Evolutionary conservation across 169 alveolate species (phyloP), one percentile per base, ranked within the genome.

Genomic region (Besnoitia besnoiti): DNA sequence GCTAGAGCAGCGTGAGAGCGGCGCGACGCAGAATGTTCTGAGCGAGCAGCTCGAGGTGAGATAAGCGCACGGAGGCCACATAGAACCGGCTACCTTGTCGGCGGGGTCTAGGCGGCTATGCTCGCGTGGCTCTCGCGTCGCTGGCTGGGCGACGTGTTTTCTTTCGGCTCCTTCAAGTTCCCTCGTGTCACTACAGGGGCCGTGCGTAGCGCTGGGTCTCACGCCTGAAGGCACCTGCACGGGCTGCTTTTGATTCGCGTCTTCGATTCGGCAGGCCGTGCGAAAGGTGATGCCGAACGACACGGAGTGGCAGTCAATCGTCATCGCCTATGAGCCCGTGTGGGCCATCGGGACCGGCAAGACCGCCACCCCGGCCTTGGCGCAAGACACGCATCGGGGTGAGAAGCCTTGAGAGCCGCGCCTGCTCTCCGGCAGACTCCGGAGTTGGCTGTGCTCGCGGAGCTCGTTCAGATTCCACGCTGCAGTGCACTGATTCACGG

Each of bases 321-420:
- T 98, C 39, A 93, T 99, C 62, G 99, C 99, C 44, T 99, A 99
- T 96, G 99, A 99, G 94, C 99, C 99, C 42, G 98, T 98, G 39
- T 98, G 99, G 99, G 99, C 99, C 51, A 98, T 98, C 75, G 99
- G 99, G 49, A 99, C 99, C 51, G 99, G 99, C 62, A 96, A 95
- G 87, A 98, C 98, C 46, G 99, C 99, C 7, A 93, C 99, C 47
- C 98, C 99, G 27, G 98, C 96, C 46, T 97, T 98, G 93, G 99
- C 99, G 27, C 98, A 97, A 94, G 99, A 97, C 47, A 98, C 98
- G 40, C 99, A 99, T 87, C 95, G 33, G 95, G 95, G 98, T 95
- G 51, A 42, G 95, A 24, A 39, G 37, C 30, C 67, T 50, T 10
- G 30, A 14, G 30, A 50, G 62, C 62, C 19, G 62, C 42, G 12